Percentiles rank a stretch among this genome's conserved stretches.
These are phyloP conservation scores for Candida labiduridarum DNA, from an alignment of 1,139 yeast species.

Conservation along the genomic window DNA sequence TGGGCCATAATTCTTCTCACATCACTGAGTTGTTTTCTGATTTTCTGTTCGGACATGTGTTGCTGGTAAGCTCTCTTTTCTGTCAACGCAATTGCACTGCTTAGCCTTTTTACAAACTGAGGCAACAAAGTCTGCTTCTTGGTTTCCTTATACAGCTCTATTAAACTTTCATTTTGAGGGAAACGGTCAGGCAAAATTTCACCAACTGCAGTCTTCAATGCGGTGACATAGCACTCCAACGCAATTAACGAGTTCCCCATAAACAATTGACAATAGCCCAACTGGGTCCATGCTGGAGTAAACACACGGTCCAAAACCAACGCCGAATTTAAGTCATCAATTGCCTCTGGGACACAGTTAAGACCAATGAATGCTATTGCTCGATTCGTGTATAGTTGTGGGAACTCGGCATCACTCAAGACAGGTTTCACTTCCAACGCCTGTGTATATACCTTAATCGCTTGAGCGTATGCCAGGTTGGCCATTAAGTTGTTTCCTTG, in stretches of 20 bases:
- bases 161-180: conserved; percentile 18
- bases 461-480: conserved; percentile 42
- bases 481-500: conserved; percentile 47
- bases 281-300: conserved; percentile 50
- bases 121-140: conserved; percentile 34
- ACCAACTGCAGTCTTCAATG: conserved; percentile 36
- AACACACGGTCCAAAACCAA: conserved; percentile 33
- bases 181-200: conserved; percentile 32
- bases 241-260: conserved; percentile 42
- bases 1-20: conserved; percentile 32
- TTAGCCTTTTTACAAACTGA: conserved; percentile 41
- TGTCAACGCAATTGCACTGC: conserved; percentile 39
- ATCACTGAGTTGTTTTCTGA: conserved; percentile 26
- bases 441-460: conserved; percentile 42
- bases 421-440: conserved; percentile 30
- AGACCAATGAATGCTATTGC: conserved; percentile 49
- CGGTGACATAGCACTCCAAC: conserved; percentile 35
- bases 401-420: conserved; percentile 22
- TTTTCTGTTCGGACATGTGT: conserved; percentile 24
- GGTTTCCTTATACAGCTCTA: conserved; percentile 24
- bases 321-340: conserved; percentile 39
- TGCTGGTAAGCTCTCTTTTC: conserved; percentile 47
- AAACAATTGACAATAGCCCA: conserved; percentile 48
- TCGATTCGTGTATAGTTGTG: conserved; percentile 43
- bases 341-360: conserved; percentile 46